Evolutionary conservation across 768 basidiomycete genomes (phyloP).

Genomic region (Amylocystis lapponica): DNA sequence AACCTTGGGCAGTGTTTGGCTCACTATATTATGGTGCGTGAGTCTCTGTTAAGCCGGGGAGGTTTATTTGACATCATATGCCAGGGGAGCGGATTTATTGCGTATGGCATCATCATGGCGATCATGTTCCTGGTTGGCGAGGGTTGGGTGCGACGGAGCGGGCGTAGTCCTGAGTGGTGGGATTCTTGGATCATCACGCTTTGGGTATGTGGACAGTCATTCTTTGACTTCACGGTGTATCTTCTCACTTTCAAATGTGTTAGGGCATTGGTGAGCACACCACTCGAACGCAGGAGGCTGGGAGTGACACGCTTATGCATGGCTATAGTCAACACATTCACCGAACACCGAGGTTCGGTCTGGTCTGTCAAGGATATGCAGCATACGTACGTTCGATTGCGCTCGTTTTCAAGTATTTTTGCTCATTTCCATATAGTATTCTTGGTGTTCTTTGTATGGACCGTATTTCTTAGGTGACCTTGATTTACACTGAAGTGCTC

Average conservation of each 20-base stretch:
- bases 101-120: conserved; percentile 77
- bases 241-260: background rate
- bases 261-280: conserved; percentile 62
- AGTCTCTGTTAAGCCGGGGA: background rate
- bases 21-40: conserved; percentile 71
- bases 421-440: conserved; percentile 36
- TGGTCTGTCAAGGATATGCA: conserved; percentile 97
- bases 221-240: background rate
- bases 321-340: conserved; percentile 87
- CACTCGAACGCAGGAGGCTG: too few relatives aligned
- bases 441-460: conserved; percentile 68
- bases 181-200: conserved; percentile 64
- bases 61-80: background rate
- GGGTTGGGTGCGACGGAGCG: conserved; percentile 64
- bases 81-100: conserved; percentile 83
- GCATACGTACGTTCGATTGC: conserved; percentile 60
- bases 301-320: too few relatives aligned
- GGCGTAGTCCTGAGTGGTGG: conserved; percentile 79
- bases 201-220: conserved; percentile 37
- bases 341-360: conserved; percentile 72
- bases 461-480: too few relatives aligned
- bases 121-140: conserved; percentile 75
- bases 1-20: conserved; percentile 82
- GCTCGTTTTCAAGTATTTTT: background rate
- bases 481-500: too few relatives aligned